phyloP scores from a whole-genome alignment of 164 flowering plant genomes.

The Kalanchoe fedtschenkoi region DNA sequence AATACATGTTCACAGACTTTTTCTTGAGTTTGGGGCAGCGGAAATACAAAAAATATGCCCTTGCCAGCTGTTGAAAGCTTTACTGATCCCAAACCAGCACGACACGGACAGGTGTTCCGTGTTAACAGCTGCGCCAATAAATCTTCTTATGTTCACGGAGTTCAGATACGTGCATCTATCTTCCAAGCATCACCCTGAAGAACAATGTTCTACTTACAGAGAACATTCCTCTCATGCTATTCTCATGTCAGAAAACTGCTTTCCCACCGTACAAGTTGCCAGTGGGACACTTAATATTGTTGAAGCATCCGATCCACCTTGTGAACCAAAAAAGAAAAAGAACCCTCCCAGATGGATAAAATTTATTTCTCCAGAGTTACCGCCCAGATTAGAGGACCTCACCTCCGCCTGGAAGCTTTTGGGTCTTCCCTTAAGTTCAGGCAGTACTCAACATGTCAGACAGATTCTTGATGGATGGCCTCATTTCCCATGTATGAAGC shows the following conservation, averaged over 20 bases:
- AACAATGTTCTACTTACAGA: too few relatives aligned
- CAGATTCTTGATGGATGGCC: too few relatives aligned
- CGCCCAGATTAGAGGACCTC: too few relatives aligned
- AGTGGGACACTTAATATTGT: background rate
- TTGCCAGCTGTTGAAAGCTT: conserved; percentile 9
- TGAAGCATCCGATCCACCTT: conserved; percentile 4
- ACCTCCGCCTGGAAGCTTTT: too few relatives aligned
- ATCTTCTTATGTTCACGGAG: too few relatives aligned
- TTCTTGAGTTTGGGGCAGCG: conserved; percentile 46
- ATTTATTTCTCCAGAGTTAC: too few relatives aligned
- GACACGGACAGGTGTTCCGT: background rate
- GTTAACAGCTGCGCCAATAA: background rate
- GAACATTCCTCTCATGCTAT: too few relatives aligned
- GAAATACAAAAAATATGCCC: conserved; percentile 31
- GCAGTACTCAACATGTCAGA: too few relatives aligned
- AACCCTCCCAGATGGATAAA: background rate
- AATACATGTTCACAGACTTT: conserved; percentile 80
- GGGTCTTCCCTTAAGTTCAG: too few relatives aligned
- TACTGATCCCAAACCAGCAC: background rate
- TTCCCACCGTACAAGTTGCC: background rate
- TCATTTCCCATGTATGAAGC: too few relatives aligned
- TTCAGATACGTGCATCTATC: background rate
- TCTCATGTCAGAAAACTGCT: too few relatives aligned
- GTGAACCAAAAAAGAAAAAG: background rate
- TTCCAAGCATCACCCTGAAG: background rate